Percentiles rank a stretch among this genome's conserved stretches.
Conservation (phyloP, 1,284 basidiomycete genomes). For the Tremellales sp. region DNA sequence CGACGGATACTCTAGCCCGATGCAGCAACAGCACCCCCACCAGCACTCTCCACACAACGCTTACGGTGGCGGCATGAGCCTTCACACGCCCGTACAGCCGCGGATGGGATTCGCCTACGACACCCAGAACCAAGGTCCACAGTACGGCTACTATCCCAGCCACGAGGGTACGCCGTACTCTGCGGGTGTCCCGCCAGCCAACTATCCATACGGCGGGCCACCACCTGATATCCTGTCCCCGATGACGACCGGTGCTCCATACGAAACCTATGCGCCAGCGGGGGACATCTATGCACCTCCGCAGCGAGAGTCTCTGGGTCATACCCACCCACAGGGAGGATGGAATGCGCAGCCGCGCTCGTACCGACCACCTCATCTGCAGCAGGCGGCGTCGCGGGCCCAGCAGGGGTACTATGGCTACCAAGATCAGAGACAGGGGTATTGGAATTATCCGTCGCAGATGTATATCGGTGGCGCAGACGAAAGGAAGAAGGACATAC, state of each 20-base stretch:
- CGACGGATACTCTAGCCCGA: constrained; percentile 7
- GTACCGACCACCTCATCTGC: not conserved
- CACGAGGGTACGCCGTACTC: not conserved
- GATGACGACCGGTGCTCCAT: not conserved
- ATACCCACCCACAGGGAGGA: too few species aligned
- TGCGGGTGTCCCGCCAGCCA: not conserved
- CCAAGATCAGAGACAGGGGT: not conserved
- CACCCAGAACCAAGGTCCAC: constrained; percentile 3
- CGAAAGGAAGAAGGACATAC: too few species aligned
- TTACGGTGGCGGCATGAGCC: constrained; percentile 1
- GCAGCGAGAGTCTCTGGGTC: too few species aligned
- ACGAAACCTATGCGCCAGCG: not conserved
- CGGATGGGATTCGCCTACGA: not conserved
- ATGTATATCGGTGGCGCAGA: not conserved
- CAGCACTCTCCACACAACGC: constrained; percentile 4
- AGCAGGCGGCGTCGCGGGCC: not conserved
- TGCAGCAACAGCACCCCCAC: constrained; percentile 3
- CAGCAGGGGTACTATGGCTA: not conserved
- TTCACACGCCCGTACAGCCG: constrained; percentile 1
- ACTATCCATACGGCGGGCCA: not conserved
- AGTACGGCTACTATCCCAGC: not conserved
- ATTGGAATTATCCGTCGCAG: not conserved
- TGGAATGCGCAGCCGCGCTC: too few species aligned
- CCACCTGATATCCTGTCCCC: not conserved
- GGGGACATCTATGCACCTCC: not conserved